Base-by-base conservation (phyloP, 345 rosid genomes). In the Melaleuca quinquenervia region DNA sequence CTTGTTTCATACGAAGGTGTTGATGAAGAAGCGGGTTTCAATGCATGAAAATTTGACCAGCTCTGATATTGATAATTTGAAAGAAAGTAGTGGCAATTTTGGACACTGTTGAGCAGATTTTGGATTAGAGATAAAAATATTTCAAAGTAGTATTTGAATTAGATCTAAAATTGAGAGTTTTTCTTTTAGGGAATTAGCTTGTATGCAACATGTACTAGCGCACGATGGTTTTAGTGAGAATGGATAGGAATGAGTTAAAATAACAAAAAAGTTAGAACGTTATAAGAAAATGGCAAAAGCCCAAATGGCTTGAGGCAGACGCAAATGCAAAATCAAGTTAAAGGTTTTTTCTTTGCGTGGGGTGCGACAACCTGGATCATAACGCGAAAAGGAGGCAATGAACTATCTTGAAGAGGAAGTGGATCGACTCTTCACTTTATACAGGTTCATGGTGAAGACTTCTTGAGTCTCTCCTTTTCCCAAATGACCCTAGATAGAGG, bases 61-160 rank as follows among this genome's bases (percentile, higher is more conserved):
- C 1, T 1, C 5, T 64, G 0, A 32, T 64, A 7, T 8, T 32
- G 48, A 70, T 32, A 16, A 8, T 32, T 70, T 3, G 52, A 12
- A 32, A 18, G 32, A 70, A 70, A 70, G 32, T 32, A 70, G 22
- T 32, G 7, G 18, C 9, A 0, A 64, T 1, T 64, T 16, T 64
- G 24, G 12, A 64, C 0, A 3, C 2, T 41, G 41, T 45, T 32
- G 18, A 12, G 3, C 0, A 16, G 0, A 32, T 4, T 3, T 8
- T 5, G 6, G 12, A 16, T 20, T 64, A 64, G 1, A 64, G 20
- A 27, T 27, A 27, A 62, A 62, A 62, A 62, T 0, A 13, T 27
- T 9, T 6, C 10, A 6, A 5, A 11, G 41, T 41, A 62, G 32
- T 27, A 27, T 6, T 6, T 13, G 27, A 27, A 60, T 60, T 27